Percentiles rank a stretch among this genome's conserved stretches.
phyloP scores from a whole-genome alignment of 352 stramenopile genomes.

The Thalassiosira mediterranea region DNA sequence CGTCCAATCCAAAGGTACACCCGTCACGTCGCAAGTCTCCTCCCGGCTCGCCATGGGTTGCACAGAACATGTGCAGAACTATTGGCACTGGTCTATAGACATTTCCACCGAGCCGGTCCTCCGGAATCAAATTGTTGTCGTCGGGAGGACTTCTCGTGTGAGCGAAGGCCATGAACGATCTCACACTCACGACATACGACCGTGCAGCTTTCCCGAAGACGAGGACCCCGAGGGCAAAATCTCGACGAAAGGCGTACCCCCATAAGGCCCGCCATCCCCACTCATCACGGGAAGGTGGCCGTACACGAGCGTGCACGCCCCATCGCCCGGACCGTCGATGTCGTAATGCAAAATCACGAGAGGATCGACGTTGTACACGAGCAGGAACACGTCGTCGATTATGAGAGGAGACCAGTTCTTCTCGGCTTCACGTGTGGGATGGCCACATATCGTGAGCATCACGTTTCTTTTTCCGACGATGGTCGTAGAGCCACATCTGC shows the following conservation, averaged over 20 bases:
- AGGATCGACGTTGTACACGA: conserved; percentile 9
- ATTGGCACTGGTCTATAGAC: no score
- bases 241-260: conserved; percentile 5
- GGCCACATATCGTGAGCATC: conserved; percentile 10
- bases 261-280: conserved; percentile 5
- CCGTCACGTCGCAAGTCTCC: no score
- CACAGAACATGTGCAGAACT: no score
- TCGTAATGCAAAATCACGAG: conserved; percentile 6
- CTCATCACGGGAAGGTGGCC: background rate
- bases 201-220: no score
- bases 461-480: background rate
- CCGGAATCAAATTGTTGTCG: no score
- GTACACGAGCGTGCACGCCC: background rate
- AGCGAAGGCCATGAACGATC: no score
- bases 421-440: background rate
- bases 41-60: no score
- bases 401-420: conserved; percentile 12
- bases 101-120: no score
- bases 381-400: background rate
- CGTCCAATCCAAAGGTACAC: no score
- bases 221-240: no score
- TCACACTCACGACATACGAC: no score
- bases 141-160: no score
- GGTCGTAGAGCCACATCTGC: conserved; percentile 10
- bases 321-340: conserved; percentile 2